Conservation (phyloP, 306 rosid species). For the Cucurbita ficifolia region DNA sequence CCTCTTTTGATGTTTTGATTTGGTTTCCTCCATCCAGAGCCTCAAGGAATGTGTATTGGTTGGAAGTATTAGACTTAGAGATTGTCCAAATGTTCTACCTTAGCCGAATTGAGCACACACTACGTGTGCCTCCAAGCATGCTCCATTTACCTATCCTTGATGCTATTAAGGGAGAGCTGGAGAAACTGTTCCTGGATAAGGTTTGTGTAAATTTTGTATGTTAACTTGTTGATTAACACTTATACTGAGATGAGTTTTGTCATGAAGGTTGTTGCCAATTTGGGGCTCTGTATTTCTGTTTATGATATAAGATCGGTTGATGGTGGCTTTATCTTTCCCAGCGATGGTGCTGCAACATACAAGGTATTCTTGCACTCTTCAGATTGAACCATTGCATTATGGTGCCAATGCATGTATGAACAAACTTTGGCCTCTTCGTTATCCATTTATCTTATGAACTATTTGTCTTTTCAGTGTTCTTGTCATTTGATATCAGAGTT, state of each 20-base stretch:
- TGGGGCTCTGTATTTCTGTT: conserved; percentile 71
- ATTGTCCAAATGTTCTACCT: conserved; percentile 54
- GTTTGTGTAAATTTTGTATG: conserved; percentile 9
- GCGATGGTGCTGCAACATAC: conserved; percentile 68
- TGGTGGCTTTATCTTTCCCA: conserved; percentile 56
- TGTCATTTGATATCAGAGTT: not conserved
- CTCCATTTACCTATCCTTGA: conserved; percentile 47
- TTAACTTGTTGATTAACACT: not conserved
- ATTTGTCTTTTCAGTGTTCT: not conserved
- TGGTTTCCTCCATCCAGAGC: not conserved
- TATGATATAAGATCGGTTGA: conserved; percentile 56
- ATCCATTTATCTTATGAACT: not conserved
- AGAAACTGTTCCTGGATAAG: conserved; percentile 72
- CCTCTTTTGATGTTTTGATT: not conserved
- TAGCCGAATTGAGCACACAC: conserved; percentile 56
- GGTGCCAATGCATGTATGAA: not conserved
- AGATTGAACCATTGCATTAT: not conserved
- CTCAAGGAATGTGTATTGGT: not conserved
- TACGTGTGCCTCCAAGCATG: conserved; percentile 50
- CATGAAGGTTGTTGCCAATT: conserved; percentile 52
- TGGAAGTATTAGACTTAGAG: not conserved
- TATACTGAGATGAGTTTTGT: conserved; percentile 12
- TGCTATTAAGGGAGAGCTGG: conserved; percentile 52
- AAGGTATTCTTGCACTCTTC: conserved; percentile 26
- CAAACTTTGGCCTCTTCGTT: not conserved